A percentile compares a stretch with the other conserved stretches of the same genome.
phyloP scores from a whole-genome alignment of 169 alveolate genomes.

The Plasmodium blacklocki region DNA sequence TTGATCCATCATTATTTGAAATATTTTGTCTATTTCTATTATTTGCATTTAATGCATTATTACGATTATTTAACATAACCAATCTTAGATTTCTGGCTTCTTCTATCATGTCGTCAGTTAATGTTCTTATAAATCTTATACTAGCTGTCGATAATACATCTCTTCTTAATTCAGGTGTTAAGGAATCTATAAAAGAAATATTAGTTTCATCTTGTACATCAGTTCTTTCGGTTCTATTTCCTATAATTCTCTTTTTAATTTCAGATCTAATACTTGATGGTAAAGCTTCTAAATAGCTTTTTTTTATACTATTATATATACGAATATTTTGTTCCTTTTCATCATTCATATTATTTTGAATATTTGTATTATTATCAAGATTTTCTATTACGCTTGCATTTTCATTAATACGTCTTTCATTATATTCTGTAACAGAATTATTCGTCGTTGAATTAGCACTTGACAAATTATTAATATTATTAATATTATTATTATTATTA shows the following conservation, averaged over 20 bases:
- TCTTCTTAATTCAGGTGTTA: conserved; percentile 85
- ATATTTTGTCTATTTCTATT: conserved; percentile 16
- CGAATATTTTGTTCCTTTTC: conserved; percentile 28
- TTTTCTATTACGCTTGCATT: background rate
- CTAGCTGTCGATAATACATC: conserved; percentile 85
- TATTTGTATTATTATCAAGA: conserved; percentile 1
- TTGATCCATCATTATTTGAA: background rate
- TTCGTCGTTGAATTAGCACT: background rate
- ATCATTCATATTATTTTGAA: background rate
- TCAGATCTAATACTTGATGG: conserved; percentile 65
- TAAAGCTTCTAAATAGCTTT: conserved; percentile 65
- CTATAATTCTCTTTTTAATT: conserved; percentile 65
- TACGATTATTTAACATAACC: conserved; percentile 29
- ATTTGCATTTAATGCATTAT: conserved; percentile 5
- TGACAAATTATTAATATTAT: background rate
- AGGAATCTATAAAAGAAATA: conserved; percentile 84
- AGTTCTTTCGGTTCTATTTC: conserved; percentile 51
- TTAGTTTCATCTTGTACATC: conserved; percentile 82
- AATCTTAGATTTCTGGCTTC: conserved; percentile 83
- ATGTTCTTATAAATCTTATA: conserved; percentile 80
- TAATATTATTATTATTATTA: background rate
- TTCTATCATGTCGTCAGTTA: conserved; percentile 85
- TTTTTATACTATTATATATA: conserved; percentile 67
- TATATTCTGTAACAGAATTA: background rate
- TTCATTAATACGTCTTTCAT: background rate